Evolutionary conservation across 768 basidiomycete species (phyloP).

Genomic region (Phylloporus sp.): DNA sequence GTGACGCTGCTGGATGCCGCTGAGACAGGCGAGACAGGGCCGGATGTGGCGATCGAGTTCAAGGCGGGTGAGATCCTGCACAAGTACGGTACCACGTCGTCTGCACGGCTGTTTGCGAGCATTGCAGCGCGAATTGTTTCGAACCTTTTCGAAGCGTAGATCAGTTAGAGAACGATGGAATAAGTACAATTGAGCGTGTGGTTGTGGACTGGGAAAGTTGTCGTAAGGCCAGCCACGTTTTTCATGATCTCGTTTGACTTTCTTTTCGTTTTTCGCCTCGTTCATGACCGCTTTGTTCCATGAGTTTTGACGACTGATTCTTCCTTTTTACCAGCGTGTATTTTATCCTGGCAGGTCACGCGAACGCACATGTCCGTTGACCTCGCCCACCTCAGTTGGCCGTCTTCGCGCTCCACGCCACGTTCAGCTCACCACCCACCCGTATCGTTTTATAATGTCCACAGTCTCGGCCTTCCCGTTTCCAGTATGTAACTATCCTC

Average conservation of each 20-base stretch:
- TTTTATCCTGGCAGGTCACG: slow-evolving; percentile 7
- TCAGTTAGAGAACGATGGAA: not conserved
- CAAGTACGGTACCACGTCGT: slow-evolving; percentile 64
- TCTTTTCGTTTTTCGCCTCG: slow-evolving; percentile 15
- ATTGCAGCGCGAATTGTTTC: slow-evolving; percentile 49
- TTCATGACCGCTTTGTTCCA: slow-evolving; percentile 29
- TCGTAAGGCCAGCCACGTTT: slow-evolving; percentile 31
- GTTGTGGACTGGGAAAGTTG: slow-evolving; percentile 9
- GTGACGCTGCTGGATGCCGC: slow-evolving; percentile 80
- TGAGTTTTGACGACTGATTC: slow-evolving; percentile 28
- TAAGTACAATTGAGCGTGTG: slow-evolving; percentile 6
- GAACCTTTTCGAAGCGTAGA: slow-evolving; percentile 23
- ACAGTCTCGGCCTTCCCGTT: not conserved
- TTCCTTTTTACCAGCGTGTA: slow-evolving; percentile 13
- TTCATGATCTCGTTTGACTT: slow-evolving; percentile 17
- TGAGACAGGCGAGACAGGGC: slow-evolving; percentile 24
- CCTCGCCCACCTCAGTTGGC: slow-evolving; percentile 14
- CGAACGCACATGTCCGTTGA: slow-evolving; percentile 20
- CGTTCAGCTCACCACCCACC: slow-evolving; percentile 4
- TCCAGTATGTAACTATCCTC: slow-evolving; percentile 21
- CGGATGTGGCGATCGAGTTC: slow-evolving; percentile 22
- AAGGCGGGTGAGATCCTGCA: slow-evolving; percentile 50
- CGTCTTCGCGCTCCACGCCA: slow-evolving; percentile 16
- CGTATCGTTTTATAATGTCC: slow-evolving; percentile 23
- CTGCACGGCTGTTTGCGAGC: slow-evolving; percentile 60